These are phyloP conservation scores for Paramecium octaurelia DNA, from an alignment of 73 alveolate species.

Conservation along the genomic window DNA sequence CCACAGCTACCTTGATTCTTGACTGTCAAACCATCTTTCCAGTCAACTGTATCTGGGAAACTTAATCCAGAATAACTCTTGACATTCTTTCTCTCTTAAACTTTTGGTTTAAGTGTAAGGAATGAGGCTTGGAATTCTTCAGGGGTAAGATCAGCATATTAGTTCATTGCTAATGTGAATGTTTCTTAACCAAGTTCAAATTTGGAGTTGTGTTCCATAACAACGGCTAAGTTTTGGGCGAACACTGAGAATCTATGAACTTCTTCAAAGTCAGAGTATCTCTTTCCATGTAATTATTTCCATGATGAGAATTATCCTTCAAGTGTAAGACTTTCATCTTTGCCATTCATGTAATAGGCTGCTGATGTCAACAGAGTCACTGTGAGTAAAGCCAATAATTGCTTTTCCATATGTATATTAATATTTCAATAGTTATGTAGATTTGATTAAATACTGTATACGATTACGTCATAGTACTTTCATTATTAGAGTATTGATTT, in stretches of 20 bases:
- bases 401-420: neutral
- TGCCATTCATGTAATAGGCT: neutral
- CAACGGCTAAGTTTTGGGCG: neutral
- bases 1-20: constrained; percentile 81
- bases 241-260: constrained; percentile 1
- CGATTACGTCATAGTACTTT: neutral
- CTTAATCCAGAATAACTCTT: neutral
- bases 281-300: neutral
- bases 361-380: neutral
- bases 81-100: neutral
- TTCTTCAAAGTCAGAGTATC: neutral
- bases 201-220: neutral
- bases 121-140: constrained; percentile 49
- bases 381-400: neutral
- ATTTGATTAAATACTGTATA: neutral
- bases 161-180: constrained; percentile 23
- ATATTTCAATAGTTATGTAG: neutral
- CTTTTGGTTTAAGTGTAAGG: neutral
- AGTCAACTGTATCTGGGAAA: constrained; percentile 66
- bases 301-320: neutral
- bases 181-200: constrained; percentile 53
- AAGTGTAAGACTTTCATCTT: neutral
- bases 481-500: neutral
- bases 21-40: constrained; percentile 63
- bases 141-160: constrained; percentile 56